Base-by-base conservation (phyloP, 139 green algal genomes). In the Micromonas pusilla region DNA sequence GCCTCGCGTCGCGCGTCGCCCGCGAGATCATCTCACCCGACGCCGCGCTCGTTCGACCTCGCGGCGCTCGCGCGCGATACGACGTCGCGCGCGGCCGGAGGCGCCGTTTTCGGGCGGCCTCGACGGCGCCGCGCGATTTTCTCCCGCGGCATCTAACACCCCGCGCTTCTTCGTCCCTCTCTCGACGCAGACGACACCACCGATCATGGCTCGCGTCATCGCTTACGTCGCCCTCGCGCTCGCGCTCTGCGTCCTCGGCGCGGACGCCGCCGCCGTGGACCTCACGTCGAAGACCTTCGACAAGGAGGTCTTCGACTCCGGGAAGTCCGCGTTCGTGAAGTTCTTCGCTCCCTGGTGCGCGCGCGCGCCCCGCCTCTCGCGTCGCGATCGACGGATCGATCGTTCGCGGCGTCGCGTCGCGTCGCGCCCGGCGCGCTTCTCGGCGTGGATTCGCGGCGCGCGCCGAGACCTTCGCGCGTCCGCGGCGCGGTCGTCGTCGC, bases 311-410 rank as follows among this genome's bases (percentile, higher is more conserved):
- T 38, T 62, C 32, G 52, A 45, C 31, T 33, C 9, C 54, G 73
- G 73, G 1, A 79, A 79, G 73, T 13, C 32, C 23, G 57, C 73
- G 28, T 79, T 79, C 60, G 57, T 79, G 31, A 79, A 79, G 38
- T 79, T 79, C 60, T 60, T 66, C 60, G 73, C 73, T 21, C 73
- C 73, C 5, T 79, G 73, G 73, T 79, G 32, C 68, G 72, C 45
- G 25, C 30, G 1, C 9, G n/a, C 0, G 9, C 52, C 3, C 32
- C 66, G 66, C 13, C 28, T 4, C 66, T 26, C 45, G 63, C 26
- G 28, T 6, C 63, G 13, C 63, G 9, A 32, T 32, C 28, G 9
- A 6, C 13, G 16, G 45, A 57, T 57, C 45, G 9, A 25, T 26
- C 23, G n/a, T 45, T 38, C 26, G 32, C 28, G 4, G 4, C n/a